Conservation (phyloP, 1,284 basidiomycete species). For the Sporisorium iseilematis-ciliati region DNA sequence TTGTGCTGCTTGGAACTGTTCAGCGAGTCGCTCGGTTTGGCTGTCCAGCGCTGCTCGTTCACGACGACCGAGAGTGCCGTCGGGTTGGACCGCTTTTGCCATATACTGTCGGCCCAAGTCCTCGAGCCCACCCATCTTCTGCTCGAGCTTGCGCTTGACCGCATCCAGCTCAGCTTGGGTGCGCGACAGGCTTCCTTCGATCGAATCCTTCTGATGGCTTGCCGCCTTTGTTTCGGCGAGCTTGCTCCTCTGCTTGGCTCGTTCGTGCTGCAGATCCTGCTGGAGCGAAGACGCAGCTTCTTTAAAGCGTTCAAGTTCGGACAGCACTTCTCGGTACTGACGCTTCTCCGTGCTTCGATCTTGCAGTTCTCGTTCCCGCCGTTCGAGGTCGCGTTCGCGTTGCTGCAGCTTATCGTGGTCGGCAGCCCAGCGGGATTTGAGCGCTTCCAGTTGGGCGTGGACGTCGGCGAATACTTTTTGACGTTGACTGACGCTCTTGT, state of each 20-base stretch:
- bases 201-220: constrained; percentile 37
- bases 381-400: constrained; percentile 43
- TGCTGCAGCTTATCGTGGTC: constrained; percentile 46
- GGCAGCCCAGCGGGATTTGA: constrained; percentile 51
- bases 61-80: constrained; percentile 15
- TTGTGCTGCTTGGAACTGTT: constrained; percentile 41
- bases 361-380: constrained; percentile 41
- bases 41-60: constrained; percentile 15
- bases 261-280: constrained; percentile 40
- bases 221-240: constrained; percentile 31
- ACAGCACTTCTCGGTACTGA: constrained; percentile 37
- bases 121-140: constrained; percentile 48
- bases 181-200: constrained; percentile 38
- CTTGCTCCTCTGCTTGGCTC: constrained; percentile 36
- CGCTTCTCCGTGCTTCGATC: constrained; percentile 46
- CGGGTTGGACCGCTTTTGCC: constrained; percentile 26
- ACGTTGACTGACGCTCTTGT: constrained; percentile 37
- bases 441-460: constrained; percentile 49
- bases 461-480: constrained; percentile 48
- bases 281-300: constrained; percentile 42
- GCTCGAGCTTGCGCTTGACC: constrained; percentile 46
- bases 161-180: constrained; percentile 41
- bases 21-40: constrained; percentile 42
- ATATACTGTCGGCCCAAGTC: constrained; percentile 30
- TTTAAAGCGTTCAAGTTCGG: constrained; percentile 44